Percentiles rank a stretch among this genome's conserved stretches.
phyloP scores from a whole-genome alignment of 768 basidiomycete species.

The Sutorius australiensis region DNA sequence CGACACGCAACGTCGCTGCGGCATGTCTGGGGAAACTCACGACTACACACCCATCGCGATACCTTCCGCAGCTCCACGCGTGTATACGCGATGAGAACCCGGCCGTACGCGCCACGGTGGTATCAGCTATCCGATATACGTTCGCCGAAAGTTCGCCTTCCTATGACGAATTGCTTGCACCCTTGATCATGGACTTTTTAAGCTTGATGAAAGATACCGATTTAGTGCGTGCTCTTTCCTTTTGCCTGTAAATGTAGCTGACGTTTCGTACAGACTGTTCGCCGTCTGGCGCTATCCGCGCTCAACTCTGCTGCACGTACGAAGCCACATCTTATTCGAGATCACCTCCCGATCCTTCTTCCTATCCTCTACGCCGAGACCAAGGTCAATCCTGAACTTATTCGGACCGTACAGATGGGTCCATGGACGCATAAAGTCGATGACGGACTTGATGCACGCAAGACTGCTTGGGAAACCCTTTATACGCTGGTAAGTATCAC shows the following conservation, averaged over 20 bases:
- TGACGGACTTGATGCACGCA: constrained; percentile 92
- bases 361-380: constrained; percentile 89
- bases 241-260: background rate
- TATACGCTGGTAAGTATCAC: constrained; percentile 73
- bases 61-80: constrained; percentile 88
- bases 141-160: constrained; percentile 83
- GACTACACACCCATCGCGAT: constrained; percentile 84
- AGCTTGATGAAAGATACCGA: constrained; percentile 87
- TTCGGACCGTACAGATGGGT: constrained; percentile 93
- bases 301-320: constrained; percentile 94
- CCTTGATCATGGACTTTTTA: constrained; percentile 87
- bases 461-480: constrained; percentile 97
- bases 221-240: constrained; percentile 49
- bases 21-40: constrained; percentile 96
- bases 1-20: constrained; percentile 90
- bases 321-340: constrained; percentile 87
- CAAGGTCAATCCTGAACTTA: constrained; percentile 67
- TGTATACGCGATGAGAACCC: constrained; percentile 67
- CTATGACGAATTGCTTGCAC: constrained; percentile 88
- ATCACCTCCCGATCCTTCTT: constrained; percentile 71
- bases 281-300: constrained; percentile 83
- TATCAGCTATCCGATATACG: constrained; percentile 86
- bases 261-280: constrained; percentile 64
- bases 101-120: constrained; percentile 79
- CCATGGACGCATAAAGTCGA: constrained; percentile 97